phyloP scores from a whole-genome alignment of 73 alveolate genomes.

The Tetrahymena malaccensis region DNA sequence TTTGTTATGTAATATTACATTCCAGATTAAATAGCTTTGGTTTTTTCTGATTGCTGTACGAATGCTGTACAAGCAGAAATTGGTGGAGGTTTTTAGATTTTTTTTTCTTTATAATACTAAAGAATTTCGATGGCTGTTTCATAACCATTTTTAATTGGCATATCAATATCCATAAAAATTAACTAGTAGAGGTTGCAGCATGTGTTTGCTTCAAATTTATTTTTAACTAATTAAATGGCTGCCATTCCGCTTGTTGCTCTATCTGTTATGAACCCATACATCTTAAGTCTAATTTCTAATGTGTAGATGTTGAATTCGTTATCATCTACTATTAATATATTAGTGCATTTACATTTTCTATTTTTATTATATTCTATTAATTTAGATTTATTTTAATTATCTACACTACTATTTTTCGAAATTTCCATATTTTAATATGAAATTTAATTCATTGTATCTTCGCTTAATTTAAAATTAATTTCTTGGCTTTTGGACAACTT shows the following conservation, averaged over 20 bases:
- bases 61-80: background rate
- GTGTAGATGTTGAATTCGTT: background rate
- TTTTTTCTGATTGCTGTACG: background rate
- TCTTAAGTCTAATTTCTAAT: background rate
- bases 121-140: background rate
- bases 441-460: background rate
- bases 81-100: background rate
- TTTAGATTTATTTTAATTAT: background rate
- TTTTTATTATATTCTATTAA: background rate
- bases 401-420: background rate
- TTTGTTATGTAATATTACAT: background rate
- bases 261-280: background rate
- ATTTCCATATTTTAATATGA: background rate
- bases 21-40: background rate
- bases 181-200: background rate
- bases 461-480: background rate
- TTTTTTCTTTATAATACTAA: background rate
- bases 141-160: slow-evolving; percentile 40
- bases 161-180: slow-evolving; percentile 42
- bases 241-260: slow-evolving; percentile 13
- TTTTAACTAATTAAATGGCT: slow-evolving; percentile 2
- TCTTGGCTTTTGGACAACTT: background rate
- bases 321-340: background rate
- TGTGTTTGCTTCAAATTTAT: background rate
- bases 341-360: background rate